Base-by-base conservation (phyloP, 441 rosid genomes). In the Corymbia calophylla region DNA sequence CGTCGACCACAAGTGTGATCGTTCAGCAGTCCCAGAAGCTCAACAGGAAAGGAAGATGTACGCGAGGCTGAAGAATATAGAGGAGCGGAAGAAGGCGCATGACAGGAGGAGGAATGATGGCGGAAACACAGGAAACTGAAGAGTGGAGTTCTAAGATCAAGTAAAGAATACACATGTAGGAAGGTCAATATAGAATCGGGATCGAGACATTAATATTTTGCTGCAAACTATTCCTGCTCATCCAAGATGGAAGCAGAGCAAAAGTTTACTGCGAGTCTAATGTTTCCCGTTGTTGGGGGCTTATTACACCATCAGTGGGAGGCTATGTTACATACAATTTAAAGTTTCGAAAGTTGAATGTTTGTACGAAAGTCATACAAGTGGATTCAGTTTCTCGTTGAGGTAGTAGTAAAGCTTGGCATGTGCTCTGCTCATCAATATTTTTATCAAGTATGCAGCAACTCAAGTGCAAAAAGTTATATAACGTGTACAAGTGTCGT, bases 21-120 rank as follows among this genome's bases (percentile, higher is more conserved):
- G 66, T 95, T 58, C 96, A 95, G 80, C 99, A 97, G 92, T 93
- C 98, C 25, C 95, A 93, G 89, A 96, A 93, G 94, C 92, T 96
- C 56, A 86, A 92, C 89, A 93, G 94, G 90, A 92, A 31, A 92
- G 97, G 4, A 97, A 93, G 94, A 94, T 95, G 23, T 97, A 96
- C 10, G 93, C 90, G 3, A 93, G 98, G 88, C 94, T 92, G 95
- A 94, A 95, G 89, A 94, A 97, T 66, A 91, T 39, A 39, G 44
- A 39, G 44, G 44, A 39, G 44, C 44, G 6, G 44, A 39, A 39
- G 44, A 39, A 39, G 44, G 44, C 44, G 5, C 44, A 39, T 39
- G 44, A 39, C 44, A 39, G 44, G 5, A 39, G 44, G 44, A 39
- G 44, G 44, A 39, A 39, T 29, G 17, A 39, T 47, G 9, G 84